A percentile compares a stretch with the other conserved stretches of the same genome.
phyloP scores from a whole-genome alignment of 768 basidiomycete genomes.

The Leccinum ochraceum region DNA sequence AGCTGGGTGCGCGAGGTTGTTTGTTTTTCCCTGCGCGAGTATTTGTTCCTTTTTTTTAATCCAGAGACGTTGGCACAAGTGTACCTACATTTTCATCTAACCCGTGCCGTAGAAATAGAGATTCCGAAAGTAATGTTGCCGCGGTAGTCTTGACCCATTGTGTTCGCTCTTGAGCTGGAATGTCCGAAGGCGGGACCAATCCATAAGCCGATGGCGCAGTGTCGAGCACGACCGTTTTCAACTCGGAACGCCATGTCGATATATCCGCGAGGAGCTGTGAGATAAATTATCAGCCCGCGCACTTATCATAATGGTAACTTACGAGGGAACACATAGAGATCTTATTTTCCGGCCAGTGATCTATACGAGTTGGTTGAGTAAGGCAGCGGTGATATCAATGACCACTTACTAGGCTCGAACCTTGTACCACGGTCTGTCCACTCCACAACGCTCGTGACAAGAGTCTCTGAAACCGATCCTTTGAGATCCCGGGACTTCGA shows the following conservation, averaged over 20 bases:
- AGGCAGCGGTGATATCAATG: not conserved
- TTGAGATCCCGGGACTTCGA: not conserved
- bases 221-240: not conserved
- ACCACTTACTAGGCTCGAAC: not conserved
- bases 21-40: not conserved
- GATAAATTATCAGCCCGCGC: not conserved
- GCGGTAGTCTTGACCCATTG: not conserved
- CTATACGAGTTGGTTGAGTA: not conserved
- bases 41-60: not conserved
- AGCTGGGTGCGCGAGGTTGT: not conserved
- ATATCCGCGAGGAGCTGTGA: not conserved
- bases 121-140: not conserved
- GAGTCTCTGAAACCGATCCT: not conserved
- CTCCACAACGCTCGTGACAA: not conserved
- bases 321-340: not conserved
- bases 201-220: not conserved
- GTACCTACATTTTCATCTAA: not conserved
- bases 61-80: not conserved
- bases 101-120: not conserved
- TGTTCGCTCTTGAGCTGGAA: not conserved
- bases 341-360: not conserved
- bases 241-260: not conserved
- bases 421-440: not conserved
- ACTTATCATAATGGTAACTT: not conserved
- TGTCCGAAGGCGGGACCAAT: not conserved